A percentile compares a stretch with the other conserved stretches of the same genome.
These are phyloP conservation scores for Xylaria sp. DNA, from an alignment of 2,329 filamentous ascomycete species.

Conservation along the genomic window DNA sequence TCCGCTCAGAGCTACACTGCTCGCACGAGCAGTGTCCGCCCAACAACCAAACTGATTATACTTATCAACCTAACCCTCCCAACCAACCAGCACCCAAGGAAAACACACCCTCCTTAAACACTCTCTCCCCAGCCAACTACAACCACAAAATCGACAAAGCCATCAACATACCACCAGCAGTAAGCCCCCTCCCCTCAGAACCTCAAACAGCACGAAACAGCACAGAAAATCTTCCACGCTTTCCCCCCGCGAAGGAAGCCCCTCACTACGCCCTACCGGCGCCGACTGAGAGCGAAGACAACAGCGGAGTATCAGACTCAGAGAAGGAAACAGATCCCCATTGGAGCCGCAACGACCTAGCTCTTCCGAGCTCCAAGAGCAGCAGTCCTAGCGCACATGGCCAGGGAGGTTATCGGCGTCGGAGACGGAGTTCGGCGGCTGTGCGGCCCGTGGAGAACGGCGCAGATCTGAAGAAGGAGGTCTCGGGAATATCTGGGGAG, in stretches of 20 bases:
- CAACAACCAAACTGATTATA: no score
- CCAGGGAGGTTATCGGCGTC: not conserved
- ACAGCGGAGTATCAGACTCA: slow-evolving; percentile 2
- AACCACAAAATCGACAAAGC: no score
- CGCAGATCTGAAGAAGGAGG: not conserved
- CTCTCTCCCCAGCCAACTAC: not conserved
- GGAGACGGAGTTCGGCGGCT: not conserved
- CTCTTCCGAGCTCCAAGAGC: slow-evolving; percentile 15
- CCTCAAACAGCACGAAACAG: not conserved
- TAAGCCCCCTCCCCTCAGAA: not conserved
- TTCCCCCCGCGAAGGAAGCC: not conserved
- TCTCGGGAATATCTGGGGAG: not conserved
- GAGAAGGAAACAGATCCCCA: not conserved
- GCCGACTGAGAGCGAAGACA: slow-evolving; percentile 8
- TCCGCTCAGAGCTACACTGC: slow-evolving; percentile 1
- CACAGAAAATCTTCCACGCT: not conserved
- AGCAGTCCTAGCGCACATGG: slow-evolving; percentile 1
- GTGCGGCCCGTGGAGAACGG: not conserved
- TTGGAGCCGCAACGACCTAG: slow-evolving; percentile 6
- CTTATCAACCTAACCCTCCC: no score
- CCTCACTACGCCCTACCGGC: not conserved
- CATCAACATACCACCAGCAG: not conserved
- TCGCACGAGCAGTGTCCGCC: not conserved
- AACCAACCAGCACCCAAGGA: not conserved
- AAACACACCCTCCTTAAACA: not conserved